phyloP scores from a whole-genome alignment of 176 grass and related monocot species.

The Puccinellia tenuiflora region DNA sequence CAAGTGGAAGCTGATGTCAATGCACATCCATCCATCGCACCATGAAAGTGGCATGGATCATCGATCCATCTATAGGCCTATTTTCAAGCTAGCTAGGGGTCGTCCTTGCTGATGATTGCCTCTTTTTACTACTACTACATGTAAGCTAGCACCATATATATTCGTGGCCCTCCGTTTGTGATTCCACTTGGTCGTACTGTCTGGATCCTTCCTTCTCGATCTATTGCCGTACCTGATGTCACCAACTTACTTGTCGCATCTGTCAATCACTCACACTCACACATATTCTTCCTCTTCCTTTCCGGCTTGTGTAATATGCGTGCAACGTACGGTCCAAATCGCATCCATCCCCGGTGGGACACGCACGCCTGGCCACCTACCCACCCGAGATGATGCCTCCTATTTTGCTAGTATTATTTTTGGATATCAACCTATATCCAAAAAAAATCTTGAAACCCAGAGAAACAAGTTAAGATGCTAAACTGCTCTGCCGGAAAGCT shows the following conservation, averaged over 20 bases:
- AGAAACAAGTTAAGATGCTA: too few relatives aligned
- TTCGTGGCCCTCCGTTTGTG: not conserved
- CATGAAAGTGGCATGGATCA: not conserved
- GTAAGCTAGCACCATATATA: too few relatives aligned
- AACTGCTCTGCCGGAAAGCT: too few relatives aligned
- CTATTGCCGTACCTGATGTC: slow-evolving; percentile 1
- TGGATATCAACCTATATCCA: not conserved
- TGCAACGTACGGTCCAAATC: not conserved
- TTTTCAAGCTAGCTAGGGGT: not conserved
- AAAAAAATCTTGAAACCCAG: too few relatives aligned
- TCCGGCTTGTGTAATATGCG: not conserved
- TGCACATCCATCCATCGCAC: not conserved
- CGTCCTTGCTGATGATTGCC: not conserved
- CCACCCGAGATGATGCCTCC: not conserved
- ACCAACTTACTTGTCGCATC: not conserved
- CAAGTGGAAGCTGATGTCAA: not conserved
- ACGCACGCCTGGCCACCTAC: not conserved
- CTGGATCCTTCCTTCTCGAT: not conserved
- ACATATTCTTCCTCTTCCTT: not conserved
- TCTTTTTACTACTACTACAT: not conserved
- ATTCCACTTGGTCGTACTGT: not conserved
- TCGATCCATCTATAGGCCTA: not conserved
- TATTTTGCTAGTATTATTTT: not conserved
- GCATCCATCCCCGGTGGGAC: not conserved
- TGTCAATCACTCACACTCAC: not conserved